phyloP scores from a whole-genome alignment of 805 yeast species.

The Kluyveromyces siamensis region DNA sequence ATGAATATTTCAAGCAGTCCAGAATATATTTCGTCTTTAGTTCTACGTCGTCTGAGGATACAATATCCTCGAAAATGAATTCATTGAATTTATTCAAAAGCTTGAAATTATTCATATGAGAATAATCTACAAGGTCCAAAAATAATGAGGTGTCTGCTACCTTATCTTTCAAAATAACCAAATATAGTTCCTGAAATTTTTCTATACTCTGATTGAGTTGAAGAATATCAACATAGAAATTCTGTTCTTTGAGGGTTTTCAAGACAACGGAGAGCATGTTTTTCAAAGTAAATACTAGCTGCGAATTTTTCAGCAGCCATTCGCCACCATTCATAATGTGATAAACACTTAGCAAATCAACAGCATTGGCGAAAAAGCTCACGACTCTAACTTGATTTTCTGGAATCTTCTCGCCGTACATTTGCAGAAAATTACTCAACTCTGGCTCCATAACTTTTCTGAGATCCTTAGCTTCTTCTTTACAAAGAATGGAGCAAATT shows the following conservation, averaged over 20 bases:
- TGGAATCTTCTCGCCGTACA: constrained; percentile 38
- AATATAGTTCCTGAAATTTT: constrained; percentile 45
- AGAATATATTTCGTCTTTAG: constrained; percentile 43
- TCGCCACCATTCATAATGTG: constrained; percentile 31
- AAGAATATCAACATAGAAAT: constrained; percentile 39
- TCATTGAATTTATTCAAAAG: constrained; percentile 39
- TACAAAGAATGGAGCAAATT: constrained; percentile 26
- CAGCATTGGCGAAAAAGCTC: constrained; percentile 53
- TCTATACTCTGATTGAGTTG: constrained; percentile 63
- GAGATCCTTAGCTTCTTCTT: constrained; percentile 35
- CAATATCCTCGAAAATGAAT: constrained; percentile 48
- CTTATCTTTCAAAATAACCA: constrained; percentile 28
- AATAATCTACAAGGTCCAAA: constrained; percentile 36
- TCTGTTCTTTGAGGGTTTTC: constrained; percentile 17
- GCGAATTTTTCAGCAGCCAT: constrained; percentile 49
- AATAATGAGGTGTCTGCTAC: constrained; percentile 28
- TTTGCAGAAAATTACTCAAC: constrained; percentile 38
- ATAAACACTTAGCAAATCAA: constrained; percentile 42
- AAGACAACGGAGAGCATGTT: constrained; percentile 21
- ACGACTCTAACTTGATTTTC: constrained; percentile 27
- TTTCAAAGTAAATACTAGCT: constrained; percentile 19
- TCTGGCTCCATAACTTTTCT: constrained; percentile 47
- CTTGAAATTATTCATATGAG: constrained; percentile 12
- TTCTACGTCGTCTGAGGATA: constrained; percentile 38
- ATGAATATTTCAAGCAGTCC: constrained; percentile 41